Evolutionary conservation across 2,329 filamentous ascomycete genomes (phyloP).

Genomic region (Endoconidiophora laricicola): DNA sequence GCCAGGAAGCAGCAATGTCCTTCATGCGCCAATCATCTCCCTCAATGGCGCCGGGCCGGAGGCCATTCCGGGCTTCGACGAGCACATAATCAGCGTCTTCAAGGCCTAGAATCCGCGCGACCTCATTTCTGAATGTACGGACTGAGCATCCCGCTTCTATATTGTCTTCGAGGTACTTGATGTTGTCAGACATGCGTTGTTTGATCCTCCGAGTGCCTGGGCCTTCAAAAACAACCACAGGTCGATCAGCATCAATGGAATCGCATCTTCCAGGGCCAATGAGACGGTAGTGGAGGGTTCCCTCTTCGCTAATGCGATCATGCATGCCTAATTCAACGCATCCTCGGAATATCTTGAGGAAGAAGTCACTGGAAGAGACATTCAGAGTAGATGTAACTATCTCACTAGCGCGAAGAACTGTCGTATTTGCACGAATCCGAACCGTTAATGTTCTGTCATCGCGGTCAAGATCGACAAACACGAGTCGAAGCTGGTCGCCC

Average conservation of each 20-base stretch:
- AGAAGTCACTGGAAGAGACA: constrained; percentile 3
- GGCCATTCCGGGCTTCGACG: constrained; percentile 10
- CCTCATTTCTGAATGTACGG: background rate
- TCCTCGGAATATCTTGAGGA: constrained; percentile 8
- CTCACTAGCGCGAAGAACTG: constrained; percentile 4
- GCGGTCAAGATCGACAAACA: constrained; percentile 7
- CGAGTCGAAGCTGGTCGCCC: constrained; percentile 5
- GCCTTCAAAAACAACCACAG: background rate
- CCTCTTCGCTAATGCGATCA: constrained; percentile 4
- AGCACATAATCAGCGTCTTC: constrained; percentile 8
- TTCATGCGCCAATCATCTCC: constrained; percentile 9
- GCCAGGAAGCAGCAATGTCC: constrained; percentile 8
- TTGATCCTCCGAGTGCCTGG: background rate
- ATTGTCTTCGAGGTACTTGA: background rate
- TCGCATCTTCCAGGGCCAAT: constrained; percentile 1
- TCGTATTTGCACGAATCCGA: background rate
- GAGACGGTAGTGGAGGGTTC: constrained; percentile 8
- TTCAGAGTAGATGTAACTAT: background rate
- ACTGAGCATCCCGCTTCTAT: constrained; percentile 3
- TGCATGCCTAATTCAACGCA: constrained; percentile 2
- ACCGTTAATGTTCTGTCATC: constrained; percentile 3
- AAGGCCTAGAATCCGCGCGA: constrained; percentile 4
- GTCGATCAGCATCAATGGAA: background rate
- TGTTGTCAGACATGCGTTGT: background rate
- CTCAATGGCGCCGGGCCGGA: constrained; percentile 8